Conservation (phyloP, 1,284 basidiomycete genomes). For the Peniophora sp. region DNA sequence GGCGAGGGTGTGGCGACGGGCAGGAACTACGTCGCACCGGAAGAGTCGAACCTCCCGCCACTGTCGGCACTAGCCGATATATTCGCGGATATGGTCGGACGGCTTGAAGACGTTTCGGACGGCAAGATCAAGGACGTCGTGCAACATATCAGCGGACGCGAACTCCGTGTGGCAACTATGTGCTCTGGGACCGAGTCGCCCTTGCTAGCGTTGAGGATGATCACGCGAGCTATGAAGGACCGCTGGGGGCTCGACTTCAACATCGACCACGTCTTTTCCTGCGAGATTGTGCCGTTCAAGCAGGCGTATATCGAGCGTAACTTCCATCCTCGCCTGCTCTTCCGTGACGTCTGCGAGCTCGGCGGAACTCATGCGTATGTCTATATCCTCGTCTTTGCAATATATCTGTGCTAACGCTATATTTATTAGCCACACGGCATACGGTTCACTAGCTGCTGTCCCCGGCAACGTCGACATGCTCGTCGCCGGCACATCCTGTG, state of each 20-base stretch:
- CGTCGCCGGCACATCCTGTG: slow-evolving; percentile 91
- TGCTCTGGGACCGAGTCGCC: slow-evolving; percentile 96
- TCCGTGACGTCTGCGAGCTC: slow-evolving; percentile 91
- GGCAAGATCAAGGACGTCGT: slow-evolving; percentile 52
- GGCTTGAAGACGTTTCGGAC: slow-evolving; percentile 39
- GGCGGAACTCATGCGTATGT: slow-evolving; percentile 70
- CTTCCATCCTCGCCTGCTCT: slow-evolving; percentile 85
- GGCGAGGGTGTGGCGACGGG: too few relatives aligned
- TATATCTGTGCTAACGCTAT: slow-evolving; percentile 8
- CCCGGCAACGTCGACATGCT: slow-evolving; percentile 89
- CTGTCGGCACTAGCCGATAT: slow-evolving; percentile 79
- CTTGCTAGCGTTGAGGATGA: slow-evolving; percentile 81
- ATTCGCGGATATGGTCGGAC: slow-evolving; percentile 77
- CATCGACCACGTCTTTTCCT: slow-evolving; percentile 92
- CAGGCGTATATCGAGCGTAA: slow-evolving; percentile 97
- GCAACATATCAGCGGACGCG: slow-evolving; percentile 69
- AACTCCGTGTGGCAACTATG: slow-evolving; percentile 93
- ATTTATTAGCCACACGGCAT: slow-evolving; percentile 76
- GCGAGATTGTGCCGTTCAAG: slow-evolving; percentile 97
- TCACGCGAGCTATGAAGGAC: slow-evolving; percentile 67
- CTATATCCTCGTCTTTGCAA: slow-evolving; percentile 3
- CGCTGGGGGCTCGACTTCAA: slow-evolving; percentile 61
- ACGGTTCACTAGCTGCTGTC: slow-evolving; percentile 79
- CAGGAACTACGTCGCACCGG: slow-evolving; percentile 19
- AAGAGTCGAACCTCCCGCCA: slow-evolving; percentile 68